phyloP scores from a whole-genome alignment of 106 monocot species.

The Allium fistulosum region DNA sequence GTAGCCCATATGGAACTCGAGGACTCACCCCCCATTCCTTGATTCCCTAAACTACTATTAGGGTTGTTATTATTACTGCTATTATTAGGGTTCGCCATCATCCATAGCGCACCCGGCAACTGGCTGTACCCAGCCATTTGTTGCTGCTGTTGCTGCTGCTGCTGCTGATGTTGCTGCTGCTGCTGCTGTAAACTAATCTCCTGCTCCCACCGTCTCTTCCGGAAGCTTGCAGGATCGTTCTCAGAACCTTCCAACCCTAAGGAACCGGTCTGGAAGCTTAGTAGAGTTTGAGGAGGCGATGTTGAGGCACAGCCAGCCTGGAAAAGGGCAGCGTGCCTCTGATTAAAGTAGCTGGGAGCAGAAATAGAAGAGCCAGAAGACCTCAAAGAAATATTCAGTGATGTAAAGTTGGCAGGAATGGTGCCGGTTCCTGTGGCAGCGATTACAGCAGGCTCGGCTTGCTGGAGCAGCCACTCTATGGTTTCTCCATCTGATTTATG shows the following conservation, averaged over 20 bases:
- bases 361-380: conserved; percentile 43
- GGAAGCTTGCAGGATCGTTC: conserved; percentile 11
- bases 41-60: background rate
- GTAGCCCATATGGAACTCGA: conserved; percentile 20
- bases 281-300: conserved; percentile 6
- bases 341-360: conserved; percentile 26
- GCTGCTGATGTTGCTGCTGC: conserved; percentile 10
- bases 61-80: background rate
- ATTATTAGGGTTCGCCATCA: conserved; percentile 39
- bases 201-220: conserved; percentile 53
- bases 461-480: conserved; percentile 80
- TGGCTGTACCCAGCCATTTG: conserved; percentile 33
- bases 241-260: conserved; percentile 12
- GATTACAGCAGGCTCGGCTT: conserved; percentile 79
- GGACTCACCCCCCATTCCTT: conserved; percentile 6
- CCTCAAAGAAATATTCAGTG: conserved; percentile 73
- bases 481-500: conserved; percentile 92
- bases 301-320: background rate
- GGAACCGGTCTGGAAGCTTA: conserved; percentile 13
- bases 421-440: conserved; percentile 87
- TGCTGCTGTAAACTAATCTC: conserved; percentile 16
- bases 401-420: conserved; percentile 83
- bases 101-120: conserved; percentile 33
- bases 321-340: conserved; percentile 1
- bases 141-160: conserved; percentile 21